A percentile compares a stretch with the other conserved stretches of the same genome.
Conservation (phyloP, 352 stramenopile species). For the Elongisporangium senticosum region DNA sequence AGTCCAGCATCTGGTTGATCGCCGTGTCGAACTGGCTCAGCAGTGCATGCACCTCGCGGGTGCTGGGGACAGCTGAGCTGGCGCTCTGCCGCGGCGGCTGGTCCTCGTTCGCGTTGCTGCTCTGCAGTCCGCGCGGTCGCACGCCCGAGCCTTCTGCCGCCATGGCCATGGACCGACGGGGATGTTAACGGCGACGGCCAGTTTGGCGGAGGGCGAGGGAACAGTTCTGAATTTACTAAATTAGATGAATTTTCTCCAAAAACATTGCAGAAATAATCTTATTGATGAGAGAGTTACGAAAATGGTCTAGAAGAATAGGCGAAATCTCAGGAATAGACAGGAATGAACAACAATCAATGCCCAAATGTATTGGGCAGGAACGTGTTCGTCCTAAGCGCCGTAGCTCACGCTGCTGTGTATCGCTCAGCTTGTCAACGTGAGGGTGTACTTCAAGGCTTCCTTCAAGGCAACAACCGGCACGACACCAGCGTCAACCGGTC, state of each 20-base stretch:
- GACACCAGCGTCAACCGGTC: too few species aligned
- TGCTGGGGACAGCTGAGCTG: neutral
- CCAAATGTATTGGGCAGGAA: neutral
- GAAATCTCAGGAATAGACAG: neutral
- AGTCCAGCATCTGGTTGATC: conserved; percentile 85
- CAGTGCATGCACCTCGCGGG: conserved; percentile 48
- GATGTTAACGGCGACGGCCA: neutral
- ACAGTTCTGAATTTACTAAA: neutral
- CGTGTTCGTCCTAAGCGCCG: too few species aligned
- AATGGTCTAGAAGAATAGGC: neutral
- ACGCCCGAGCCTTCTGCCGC: neutral
- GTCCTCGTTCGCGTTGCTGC: neutral
- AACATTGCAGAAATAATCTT: too few species aligned
- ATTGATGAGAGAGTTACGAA: neutral
- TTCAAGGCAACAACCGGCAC: too few species aligned
- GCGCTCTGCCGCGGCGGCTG: neutral
- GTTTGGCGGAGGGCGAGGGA: neutral
- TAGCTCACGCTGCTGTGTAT: too few species aligned
- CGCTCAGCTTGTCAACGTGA: too few species aligned
- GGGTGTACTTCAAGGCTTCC: too few species aligned
- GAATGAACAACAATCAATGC: neutral
- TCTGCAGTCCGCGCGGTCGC: neutral
- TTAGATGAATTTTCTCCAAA: neutral
- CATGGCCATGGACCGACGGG: neutral
- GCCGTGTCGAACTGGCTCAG: conserved; percentile 74